These are phyloP conservation scores for Elaeagnus macrophylla DNA, from an alignment of 306 rosid genomes.

Conservation along the genomic window DNA sequence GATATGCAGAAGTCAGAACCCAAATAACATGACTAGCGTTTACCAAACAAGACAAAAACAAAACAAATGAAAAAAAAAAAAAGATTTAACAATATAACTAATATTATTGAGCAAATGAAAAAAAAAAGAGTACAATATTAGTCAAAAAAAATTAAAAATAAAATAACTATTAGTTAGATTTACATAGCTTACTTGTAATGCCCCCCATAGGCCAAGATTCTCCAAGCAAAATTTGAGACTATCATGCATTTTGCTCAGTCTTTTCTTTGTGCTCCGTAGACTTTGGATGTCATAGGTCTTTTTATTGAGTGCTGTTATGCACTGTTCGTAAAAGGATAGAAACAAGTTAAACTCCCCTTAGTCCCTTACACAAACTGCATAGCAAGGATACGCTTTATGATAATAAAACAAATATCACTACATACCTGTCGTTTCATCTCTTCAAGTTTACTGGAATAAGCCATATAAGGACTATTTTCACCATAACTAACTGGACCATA, in stretches of 20 bases:
- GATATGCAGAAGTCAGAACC: no score
- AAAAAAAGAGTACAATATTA: neutral
- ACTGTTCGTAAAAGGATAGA: conserved; percentile 40
- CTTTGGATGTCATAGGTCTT: conserved; percentile 39
- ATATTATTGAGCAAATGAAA: no score
- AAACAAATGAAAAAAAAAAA: no score
- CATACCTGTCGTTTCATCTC: conserved; percentile 60
- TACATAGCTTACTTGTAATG: conserved; percentile 49
- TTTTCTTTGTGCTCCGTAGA: conserved; percentile 48
- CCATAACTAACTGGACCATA: conserved; percentile 37
- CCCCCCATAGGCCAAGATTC: conserved; percentile 85
- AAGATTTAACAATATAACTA: no score
- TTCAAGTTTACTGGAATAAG: conserved; percentile 32
- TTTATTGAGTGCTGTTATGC: conserved; percentile 40
- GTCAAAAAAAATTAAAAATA: neutral
- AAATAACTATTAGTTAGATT: conserved; percentile 1
- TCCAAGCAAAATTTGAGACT: conserved; percentile 56
- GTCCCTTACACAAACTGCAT: conserved; percentile 1
- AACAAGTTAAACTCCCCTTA: conserved; percentile 2
- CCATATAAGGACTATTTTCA: conserved; percentile 22
- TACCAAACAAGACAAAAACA: no score
- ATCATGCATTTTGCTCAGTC: conserved; percentile 59
- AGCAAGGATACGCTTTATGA: conserved; percentile 6
- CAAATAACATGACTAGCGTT: no score
- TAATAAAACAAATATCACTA: conserved; percentile 3